Percentiles rank a stretch among this genome's conserved stretches.
These are phyloP conservation scores for Fabrea salina DNA, from an alignment of 169 alveolate species.

Conservation along the genomic window DNA sequence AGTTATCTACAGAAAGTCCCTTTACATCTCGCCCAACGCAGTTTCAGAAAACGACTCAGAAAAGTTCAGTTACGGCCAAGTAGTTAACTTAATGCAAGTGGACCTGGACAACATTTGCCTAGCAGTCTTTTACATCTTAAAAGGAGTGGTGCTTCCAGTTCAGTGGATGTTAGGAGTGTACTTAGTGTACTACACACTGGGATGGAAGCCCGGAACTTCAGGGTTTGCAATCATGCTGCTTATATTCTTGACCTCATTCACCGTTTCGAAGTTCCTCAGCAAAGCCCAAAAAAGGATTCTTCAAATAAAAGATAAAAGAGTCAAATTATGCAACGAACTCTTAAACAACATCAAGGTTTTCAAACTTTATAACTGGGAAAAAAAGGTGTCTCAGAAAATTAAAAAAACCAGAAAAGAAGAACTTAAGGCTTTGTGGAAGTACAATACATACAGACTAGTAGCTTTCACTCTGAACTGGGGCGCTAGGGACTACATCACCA, in stretches of 20 bases:
- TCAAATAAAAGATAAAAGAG: background rate
- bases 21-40: background rate
- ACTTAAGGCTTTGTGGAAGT: no score
- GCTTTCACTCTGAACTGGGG: background rate
- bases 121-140: background rate
- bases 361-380: conserved; percentile 23
- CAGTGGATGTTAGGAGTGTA: background rate
- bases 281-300: background rate
- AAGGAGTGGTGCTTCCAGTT: background rate
- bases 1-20: background rate
- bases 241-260: background rate
- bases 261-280: background rate
- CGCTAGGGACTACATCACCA: background rate
- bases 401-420: background rate
- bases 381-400: background rate
- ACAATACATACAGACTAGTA: no score
- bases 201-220: background rate
- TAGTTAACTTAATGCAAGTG: conserved; percentile 19
- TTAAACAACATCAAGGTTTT: conserved; percentile 2
- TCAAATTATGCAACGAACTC: conserved; percentile 6
- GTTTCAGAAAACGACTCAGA: background rate
- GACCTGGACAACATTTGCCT: background rate
- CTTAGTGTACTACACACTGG: background rate
- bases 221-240: background rate
- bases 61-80: background rate